Base-by-base conservation (phyloP, 768 basidiomycete species). In the Tylopilus sp. region DNA sequence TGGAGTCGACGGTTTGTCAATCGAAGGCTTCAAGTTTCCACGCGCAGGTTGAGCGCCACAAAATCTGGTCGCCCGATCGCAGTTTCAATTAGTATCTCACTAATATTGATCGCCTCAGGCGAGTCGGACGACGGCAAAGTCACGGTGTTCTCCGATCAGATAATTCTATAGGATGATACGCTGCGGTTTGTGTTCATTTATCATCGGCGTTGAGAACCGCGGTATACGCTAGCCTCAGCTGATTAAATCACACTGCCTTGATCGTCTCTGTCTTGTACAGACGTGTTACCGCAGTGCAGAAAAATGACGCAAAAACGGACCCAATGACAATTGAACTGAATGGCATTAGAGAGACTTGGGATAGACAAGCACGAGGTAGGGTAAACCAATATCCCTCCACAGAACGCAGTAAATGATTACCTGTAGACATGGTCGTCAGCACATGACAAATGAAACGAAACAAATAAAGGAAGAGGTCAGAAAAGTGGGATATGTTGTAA, bases 401-500 rank as follows among this genome's bases (percentile, higher is more conserved):
- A 22, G 31, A 40, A 54, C 14, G 49, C 17, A 29, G 36, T n/a
- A 5, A 33, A 42, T 9, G 6, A n/a, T 31, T 28, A 44, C 52
- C 64, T 66, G 30, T 24, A 14, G 25, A 44, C 21, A 30, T 30
- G 26, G 26, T n/a, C 29, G 51, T 65, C 36, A 65, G 54, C 17
- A 29, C 9, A 41, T 47, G 30, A 25, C 24, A 37, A 46, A 50
- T 19, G 33, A 53, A 45, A 17, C n/a, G 43, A 50, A 46, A 16
- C 31, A 40, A 2, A 8, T 12, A 45, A 45, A 21, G 17, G 14
- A 33, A 33, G 33, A 13, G 33, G 1, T 33, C 33, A 33, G 43
- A 53, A 47, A 29, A 45, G 49, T 42, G 19, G 48, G 45, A 40
- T 57, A 38, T 45, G 65, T 82, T 74, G 45, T 82, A 89, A 90